These are phyloP conservation scores for Paramecium biaurelia DNA, from an alignment of 73 alveolate genomes.

Conservation along the genomic window DNA sequence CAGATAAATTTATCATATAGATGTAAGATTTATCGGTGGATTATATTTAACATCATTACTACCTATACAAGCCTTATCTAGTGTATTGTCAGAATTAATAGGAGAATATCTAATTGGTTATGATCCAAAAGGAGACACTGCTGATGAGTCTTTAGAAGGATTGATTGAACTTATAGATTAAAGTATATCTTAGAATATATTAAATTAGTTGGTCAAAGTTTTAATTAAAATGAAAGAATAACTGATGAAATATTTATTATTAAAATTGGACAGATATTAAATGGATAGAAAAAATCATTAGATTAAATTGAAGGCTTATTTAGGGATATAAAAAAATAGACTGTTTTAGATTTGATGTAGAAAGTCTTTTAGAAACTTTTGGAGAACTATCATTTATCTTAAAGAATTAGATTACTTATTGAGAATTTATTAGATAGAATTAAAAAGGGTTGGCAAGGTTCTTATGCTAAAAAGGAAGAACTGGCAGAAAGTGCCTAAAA, in stretches of 20 bases:
- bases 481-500: background rate
- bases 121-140: background rate
- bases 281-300: background rate
- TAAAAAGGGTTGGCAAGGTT: background rate
- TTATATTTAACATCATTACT: background rate
- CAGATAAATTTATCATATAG: background rate
- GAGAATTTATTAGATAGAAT: background rate
- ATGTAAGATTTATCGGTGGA: slow-evolving; percentile 1
- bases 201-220: background rate
- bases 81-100: background rate
- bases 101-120: background rate
- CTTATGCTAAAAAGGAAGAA: background rate
- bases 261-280: background rate
- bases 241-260: background rate
- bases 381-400: background rate
- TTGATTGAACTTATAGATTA: background rate
- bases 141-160: background rate
- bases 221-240: background rate
- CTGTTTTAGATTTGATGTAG: background rate
- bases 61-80: background rate
- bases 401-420: background rate
- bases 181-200: background rate
- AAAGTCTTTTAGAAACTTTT: background rate
- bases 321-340: background rate
- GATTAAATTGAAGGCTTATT: background rate